Percentiles rank a stretch among this genome's conserved stretches.
Conservation (phyloP, 805 yeast genomes). For the Cephaloascus fragrans region DNA sequence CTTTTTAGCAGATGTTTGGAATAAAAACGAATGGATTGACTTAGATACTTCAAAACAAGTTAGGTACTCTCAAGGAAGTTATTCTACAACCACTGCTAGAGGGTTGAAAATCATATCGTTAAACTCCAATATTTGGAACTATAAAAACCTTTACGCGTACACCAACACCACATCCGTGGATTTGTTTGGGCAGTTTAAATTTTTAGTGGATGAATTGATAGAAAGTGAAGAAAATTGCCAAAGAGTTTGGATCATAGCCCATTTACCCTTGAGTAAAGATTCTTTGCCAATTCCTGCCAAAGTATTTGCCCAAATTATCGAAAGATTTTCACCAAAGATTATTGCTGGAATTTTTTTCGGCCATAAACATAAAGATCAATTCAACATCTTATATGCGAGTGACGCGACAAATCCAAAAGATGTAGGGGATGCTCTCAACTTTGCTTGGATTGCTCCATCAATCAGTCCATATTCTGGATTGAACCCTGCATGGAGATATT, state of each 20-base stretch:
- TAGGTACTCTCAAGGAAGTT: slow-evolving; percentile 1
- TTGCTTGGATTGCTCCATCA: slow-evolving; percentile 4
- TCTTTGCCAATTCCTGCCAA: slow-evolving; percentile 1
- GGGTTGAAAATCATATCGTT: slow-evolving; percentile 12
- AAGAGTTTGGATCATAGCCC: slow-evolving; percentile 5
- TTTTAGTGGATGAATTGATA: slow-evolving; percentile 3
- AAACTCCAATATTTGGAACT: slow-evolving; percentile 5
- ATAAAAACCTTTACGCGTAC: slow-evolving; percentile 2
- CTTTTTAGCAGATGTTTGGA: slow-evolving; percentile 2
- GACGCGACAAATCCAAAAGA: slow-evolving; percentile 2
- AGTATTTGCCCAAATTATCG: slow-evolving; percentile 2
- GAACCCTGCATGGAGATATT: slow-evolving; percentile 5
- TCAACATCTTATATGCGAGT: slow-evolving; percentile 1
- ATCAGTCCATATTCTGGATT: slow-evolving; percentile 3
- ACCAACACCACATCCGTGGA: slow-evolving; percentile 4
- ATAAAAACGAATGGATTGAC: slow-evolving; percentile 2
- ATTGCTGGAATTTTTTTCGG: slow-evolving; percentile 5
- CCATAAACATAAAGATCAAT: slow-evolving; percentile 2
- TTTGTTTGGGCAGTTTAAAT: slow-evolving; percentile 3
- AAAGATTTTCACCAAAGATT: slow-evolving; percentile 4
- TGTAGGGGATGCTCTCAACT: slow-evolving; percentile 1
- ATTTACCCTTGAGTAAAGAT: slow-evolving; percentile 1
- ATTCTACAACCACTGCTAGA: slow-evolving; percentile 1
- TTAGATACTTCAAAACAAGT: background rate
- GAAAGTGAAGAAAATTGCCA: slow-evolving; percentile 4